Conservation (phyloP, 257 asterid species). For the Thymus quinquecostatus region DNA sequence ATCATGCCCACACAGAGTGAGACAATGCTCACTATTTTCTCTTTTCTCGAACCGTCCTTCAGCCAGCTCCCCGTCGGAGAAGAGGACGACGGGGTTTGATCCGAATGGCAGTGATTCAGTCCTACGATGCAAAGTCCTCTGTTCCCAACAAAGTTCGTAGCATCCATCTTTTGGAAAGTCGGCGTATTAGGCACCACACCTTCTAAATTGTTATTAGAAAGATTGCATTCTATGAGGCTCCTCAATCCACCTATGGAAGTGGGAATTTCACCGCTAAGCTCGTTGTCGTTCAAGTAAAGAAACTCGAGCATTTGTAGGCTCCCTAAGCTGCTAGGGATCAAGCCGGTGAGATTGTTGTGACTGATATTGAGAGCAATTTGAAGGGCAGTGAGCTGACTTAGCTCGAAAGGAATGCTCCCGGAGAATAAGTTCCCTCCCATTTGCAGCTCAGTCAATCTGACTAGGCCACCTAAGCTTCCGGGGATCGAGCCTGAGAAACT, state of each 20-base stretch:
- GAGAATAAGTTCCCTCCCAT: slow-evolving; percentile 82
- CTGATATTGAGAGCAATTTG: slow-evolving; percentile 83
- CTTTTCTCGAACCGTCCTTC: slow-evolving; percentile 46
- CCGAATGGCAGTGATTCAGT: slow-evolving; percentile 43
- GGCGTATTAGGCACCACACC: slow-evolving; percentile 79
- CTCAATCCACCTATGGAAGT: slow-evolving; percentile 61
- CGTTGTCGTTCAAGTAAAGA: slow-evolving; percentile 71
- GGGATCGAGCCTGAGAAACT: slow-evolving; percentile 64
- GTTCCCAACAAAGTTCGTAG: slow-evolving; percentile 73
- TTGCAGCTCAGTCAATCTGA: slow-evolving; percentile 69
- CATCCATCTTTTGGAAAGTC: slow-evolving; percentile 67
- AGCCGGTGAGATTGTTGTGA: slow-evolving; percentile 64
- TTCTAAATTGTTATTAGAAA: slow-evolving; percentile 69
- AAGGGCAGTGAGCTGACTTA: slow-evolving; percentile 69
- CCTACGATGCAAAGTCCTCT: slow-evolving; percentile 49
- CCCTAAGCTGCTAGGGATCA: slow-evolving; percentile 65
- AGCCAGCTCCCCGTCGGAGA: slow-evolving; percentile 48
- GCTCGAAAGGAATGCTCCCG: slow-evolving; percentile 69
- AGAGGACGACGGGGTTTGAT: slow-evolving; percentile 36
- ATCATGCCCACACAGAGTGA: slow-evolving; percentile 55
- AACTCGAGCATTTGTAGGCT: slow-evolving; percentile 81
- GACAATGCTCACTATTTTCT: slow-evolving; percentile 58
- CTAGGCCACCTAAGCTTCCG: slow-evolving; percentile 62
- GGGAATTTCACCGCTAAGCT: slow-evolving; percentile 82
- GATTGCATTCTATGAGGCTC: slow-evolving; percentile 78